Conservation (phyloP, 2,329 filamentous ascomycete species). For the Coniochaeta prunicola region DNA sequence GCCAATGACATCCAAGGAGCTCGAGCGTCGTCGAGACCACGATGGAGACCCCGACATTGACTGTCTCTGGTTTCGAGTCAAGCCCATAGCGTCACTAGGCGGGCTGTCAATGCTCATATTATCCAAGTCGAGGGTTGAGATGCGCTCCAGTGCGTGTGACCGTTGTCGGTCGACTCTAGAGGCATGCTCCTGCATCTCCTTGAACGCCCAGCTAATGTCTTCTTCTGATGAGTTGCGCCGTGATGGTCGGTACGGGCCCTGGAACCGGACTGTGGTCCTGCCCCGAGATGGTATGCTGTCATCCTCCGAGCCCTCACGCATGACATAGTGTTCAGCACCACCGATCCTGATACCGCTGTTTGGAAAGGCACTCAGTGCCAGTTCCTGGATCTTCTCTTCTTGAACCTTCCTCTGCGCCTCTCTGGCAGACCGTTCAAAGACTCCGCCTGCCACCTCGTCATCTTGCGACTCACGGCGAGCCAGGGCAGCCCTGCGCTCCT, state of each 20-base stretch:
- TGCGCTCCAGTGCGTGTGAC: slow-evolving; percentile 25
- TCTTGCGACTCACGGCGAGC: slow-evolving; percentile 65
- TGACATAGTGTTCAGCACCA: slow-evolving; percentile 64
- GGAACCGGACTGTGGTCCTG: slow-evolving; percentile 18
- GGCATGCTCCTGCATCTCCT: slow-evolving; percentile 73
- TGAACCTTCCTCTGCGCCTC: slow-evolving; percentile 69
- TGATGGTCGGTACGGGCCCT: slow-evolving; percentile 17
- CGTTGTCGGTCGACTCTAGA: neutral
- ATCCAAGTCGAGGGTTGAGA: slow-evolving; percentile 23
- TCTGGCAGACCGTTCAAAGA: slow-evolving; percentile 72
- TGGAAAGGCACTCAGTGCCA: slow-evolving; percentile 69
- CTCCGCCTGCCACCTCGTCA: slow-evolving; percentile 66
- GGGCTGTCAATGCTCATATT: slow-evolving; percentile 27
- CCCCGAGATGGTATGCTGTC: slow-evolving; percentile 34
- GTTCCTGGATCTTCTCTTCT: slow-evolving; percentile 71
- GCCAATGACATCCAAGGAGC: slow-evolving; percentile 19
- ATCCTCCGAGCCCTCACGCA: slow-evolving; percentile 56
- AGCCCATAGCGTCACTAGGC: slow-evolving; percentile 24
- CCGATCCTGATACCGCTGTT: slow-evolving; percentile 63
- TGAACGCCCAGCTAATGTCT: slow-evolving; percentile 64
- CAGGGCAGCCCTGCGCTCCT: slow-evolving; percentile 26
- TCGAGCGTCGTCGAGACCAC: slow-evolving; percentile 13
- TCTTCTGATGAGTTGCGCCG: slow-evolving; percentile 56
- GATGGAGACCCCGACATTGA: slow-evolving; percentile 23
- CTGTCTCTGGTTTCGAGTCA: slow-evolving; percentile 20